Conservation (phyloP, 805 yeast genomes). For the Saccharomycopsis babjevae region DNA sequence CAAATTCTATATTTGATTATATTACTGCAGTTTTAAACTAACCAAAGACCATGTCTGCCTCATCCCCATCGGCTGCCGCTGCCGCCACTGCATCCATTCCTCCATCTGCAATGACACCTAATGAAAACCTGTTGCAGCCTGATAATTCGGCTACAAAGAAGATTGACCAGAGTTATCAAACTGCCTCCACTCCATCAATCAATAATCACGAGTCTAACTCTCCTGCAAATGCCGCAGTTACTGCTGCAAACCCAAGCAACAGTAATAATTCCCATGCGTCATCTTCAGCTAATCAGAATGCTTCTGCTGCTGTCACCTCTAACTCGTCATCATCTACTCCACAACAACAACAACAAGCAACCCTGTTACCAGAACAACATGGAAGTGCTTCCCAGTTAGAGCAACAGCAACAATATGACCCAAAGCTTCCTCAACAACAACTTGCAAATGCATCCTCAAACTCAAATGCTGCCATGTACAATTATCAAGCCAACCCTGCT, state of each 20-base stretch:
- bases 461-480: not conserved
- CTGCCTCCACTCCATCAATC: too few species aligned
- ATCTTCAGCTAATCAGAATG: not conserved
- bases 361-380: not conserved
- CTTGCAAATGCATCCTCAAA: not conserved
- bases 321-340: not conserved
- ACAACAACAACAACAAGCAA: not conserved
- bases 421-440: not conserved
- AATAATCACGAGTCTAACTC: not conserved
- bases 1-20: too few species aligned
- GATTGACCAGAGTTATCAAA: too few species aligned
- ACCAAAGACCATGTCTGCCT: too few species aligned
- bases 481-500: not conserved
- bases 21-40: too few species aligned
- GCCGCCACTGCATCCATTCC: too few species aligned
- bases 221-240: not conserved
- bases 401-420: not conserved
- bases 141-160: too few species aligned
- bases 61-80: too few species aligned
- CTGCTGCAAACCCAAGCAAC: not conserved
- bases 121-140: too few species aligned
- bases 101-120: too few species aligned
- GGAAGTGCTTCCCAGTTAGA: not conserved
- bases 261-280: not conserved
- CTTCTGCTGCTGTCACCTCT: constrained; percentile 3